A percentile compares a stretch with the other conserved stretches of the same genome.
Conservation (phyloP, 768 basidiomycete species). For the Suillus americanus region DNA sequence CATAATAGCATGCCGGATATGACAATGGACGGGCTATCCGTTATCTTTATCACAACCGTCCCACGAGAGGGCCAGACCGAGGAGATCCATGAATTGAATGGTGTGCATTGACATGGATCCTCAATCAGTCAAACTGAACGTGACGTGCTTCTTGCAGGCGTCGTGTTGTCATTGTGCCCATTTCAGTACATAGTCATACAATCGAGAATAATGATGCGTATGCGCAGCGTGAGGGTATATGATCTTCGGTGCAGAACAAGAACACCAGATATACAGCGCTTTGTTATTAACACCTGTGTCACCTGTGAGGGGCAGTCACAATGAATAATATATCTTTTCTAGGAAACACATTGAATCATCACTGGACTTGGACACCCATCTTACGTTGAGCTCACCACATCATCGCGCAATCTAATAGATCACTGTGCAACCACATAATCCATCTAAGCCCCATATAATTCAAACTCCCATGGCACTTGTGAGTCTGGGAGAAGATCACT, state of each 20-base stretch:
- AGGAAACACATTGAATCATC: not conserved
- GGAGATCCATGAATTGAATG: no score
- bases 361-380: conserved; percentile 12
- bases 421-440: not conserved
- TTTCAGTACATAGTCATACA: not conserved
- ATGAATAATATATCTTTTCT: not conserved
- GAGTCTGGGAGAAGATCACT: conserved; percentile 48
- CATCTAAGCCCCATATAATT: conserved; percentile 51
- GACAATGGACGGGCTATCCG: no score
- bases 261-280: not conserved
- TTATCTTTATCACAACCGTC: no score
- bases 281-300: not conserved
- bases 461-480: conserved; percentile 73
- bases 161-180: not conserved
- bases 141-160: no score
- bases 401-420: not conserved
- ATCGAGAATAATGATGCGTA: not conserved
- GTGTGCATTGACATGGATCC: no score
- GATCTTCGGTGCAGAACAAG: not conserved
- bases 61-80: no score
- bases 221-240: not conserved
- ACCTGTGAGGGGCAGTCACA: not conserved
- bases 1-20: no score
- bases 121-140: no score
- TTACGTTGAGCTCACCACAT: not conserved